Base-by-base conservation (phyloP, 345 rosid genomes). In the Euphorbia pulcherrima region DNA sequence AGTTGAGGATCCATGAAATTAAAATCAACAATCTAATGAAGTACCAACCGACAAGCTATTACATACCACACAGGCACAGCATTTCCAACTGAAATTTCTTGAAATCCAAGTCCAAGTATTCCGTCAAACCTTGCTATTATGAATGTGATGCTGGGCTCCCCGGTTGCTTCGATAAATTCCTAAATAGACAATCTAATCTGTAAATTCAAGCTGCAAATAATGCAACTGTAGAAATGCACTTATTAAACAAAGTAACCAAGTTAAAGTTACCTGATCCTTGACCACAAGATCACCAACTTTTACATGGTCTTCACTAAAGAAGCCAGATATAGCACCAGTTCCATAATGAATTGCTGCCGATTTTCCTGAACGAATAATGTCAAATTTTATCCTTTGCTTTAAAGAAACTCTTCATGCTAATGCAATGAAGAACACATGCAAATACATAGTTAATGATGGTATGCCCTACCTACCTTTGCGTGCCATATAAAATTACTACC, bases 111-210 rank as follows among this genome's bases (percentile, higher is more conserved):
- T 30, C 99, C 99, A 69, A 89, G 83, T 68, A 91, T 91, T 48
- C 99, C 99, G 78, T 94, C 99, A 78, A 94, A 94, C 72, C 91
- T 94, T 65, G 89, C 96, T 60, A 79, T 78, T 81, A 94, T 24
- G 69, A 94, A 94, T 16, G 92, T 88, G 64, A 89, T 23, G 69
- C 99, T 76, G 4, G 95, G 97, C 70, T 94, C 97, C 46, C 71
- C 82, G 11, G 99, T 87, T 74, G 96, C 86, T 80, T 94, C 99
- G 60, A 94, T 90, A 75, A 94, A 91, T 77, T 85, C 92, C 99
- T 93, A 74, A 68, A 39, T 44, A 44, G 21, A 51, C 28, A 17
- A 29, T 13, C 53, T 14, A 20, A 64, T 70, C 11, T 30, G 46
- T 35, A 41, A 41, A 51, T 24, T 33, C 62, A 68, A 35, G 65